These are phyloP conservation scores for Penicillium samsonianum DNA, from an alignment of 495 filamentous ascomycete species.

Conservation along the genomic window DNA sequence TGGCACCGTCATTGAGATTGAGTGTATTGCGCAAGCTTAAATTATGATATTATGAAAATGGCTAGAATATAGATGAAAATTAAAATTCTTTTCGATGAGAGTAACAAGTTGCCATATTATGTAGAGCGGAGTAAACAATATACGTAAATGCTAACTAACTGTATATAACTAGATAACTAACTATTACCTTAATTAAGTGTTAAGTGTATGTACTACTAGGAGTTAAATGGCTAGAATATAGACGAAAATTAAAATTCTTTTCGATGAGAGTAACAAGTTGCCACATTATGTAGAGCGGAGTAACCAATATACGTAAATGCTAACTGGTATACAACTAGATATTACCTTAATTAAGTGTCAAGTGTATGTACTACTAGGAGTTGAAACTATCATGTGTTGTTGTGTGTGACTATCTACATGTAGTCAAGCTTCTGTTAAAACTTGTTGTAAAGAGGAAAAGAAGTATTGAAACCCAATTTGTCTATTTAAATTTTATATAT, in stretches of 20 bases:
- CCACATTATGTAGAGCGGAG: neutral
- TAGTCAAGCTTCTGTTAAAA: too few relatives aligned
- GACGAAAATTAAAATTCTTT: conserved; percentile 3
- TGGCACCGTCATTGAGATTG: conserved; percentile 41
- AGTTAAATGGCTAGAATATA: conserved; percentile 5
- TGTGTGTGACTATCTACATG: neutral
- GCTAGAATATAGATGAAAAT: conserved; percentile 7
- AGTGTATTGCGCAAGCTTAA: conserved; percentile 40
- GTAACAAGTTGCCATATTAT: neutral
- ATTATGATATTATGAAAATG: conserved; percentile 8
- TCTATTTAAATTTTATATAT: neutral
- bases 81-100: neutral
- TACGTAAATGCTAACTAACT: neutral
- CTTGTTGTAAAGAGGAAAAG: too few relatives aligned
- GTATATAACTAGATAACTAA: neutral
- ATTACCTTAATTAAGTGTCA: neutral
- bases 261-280: neutral
- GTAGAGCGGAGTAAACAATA: neutral
- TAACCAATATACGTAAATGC: neutral
- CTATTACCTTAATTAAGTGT: neutral
- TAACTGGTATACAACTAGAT: neutral
- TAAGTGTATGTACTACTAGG: neutral
- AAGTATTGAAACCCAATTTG: neutral
- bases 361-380: neutral
- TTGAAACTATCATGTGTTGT: neutral